Evolutionary conservation across 495 filamentous ascomycete genomes (phyloP).

Genomic region (Rhizodiscina lignyota): DNA sequence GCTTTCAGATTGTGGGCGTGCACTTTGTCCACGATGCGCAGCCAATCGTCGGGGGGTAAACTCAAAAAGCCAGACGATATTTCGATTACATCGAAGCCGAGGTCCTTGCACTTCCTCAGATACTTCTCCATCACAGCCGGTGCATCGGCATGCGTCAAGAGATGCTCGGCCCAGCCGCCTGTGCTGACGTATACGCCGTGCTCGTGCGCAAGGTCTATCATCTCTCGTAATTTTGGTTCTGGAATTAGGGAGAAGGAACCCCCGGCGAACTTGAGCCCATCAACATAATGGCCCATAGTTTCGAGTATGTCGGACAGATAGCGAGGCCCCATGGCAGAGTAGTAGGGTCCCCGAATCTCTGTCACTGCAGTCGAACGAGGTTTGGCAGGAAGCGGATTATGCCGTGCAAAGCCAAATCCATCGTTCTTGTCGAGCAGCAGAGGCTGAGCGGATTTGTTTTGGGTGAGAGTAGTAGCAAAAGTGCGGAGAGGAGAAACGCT

Average conservation of each 20-base stretch:
- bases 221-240: conserved; percentile 28
- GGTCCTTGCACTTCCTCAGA: conserved; percentile 31
- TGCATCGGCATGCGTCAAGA: conserved; percentile 31
- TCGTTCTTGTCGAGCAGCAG: conserved; percentile 33
- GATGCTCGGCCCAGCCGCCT: conserved; percentile 39
- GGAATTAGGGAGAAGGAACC: conserved; percentile 38
- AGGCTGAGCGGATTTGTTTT: conserved; percentile 1
- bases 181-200: conserved; percentile 39
- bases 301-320: conserved; percentile 36
- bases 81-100: conserved; percentile 41
- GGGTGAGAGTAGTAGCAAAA: too few relatives aligned
- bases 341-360: conserved; percentile 41
- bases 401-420: conserved; percentile 37
- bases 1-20: conserved; percentile 32
- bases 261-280: conserved; percentile 41
- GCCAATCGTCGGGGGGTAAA: conserved; percentile 38
- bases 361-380: conserved; percentile 34
- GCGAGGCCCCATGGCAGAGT: conserved; percentile 35
- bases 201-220: conserved; percentile 36
- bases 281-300: conserved; percentile 37
- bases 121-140: conserved; percentile 32
- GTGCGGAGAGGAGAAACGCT: too few relatives aligned
- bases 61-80: conserved; percentile 37
- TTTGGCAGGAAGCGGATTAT: conserved; percentile 33
- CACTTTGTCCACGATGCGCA: conserved; percentile 37